Evolutionary conservation across 1,284 basidiomycete genomes (phyloP), one percentile per base, ranked within the genome.

Genomic region (Fomes fomentarius): DNA sequence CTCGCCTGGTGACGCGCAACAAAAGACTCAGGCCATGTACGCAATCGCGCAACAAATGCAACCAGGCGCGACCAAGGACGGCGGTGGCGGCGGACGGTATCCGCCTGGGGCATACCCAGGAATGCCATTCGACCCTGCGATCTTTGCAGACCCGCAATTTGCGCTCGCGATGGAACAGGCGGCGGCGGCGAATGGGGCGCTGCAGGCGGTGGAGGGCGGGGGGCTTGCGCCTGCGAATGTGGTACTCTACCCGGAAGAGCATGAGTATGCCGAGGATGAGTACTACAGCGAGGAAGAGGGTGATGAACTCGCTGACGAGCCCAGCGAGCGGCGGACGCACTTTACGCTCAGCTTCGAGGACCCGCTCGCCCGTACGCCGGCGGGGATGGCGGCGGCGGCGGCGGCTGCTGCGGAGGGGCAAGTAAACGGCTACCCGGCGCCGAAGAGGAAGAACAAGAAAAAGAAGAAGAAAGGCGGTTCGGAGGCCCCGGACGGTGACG

Each of bases 41-140:
- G 78, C 83, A 52, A 81, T 87, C 63, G 85, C 85, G 30, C 85
- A 87, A 64, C 84, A 84, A 67, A 83, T 87, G 10, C 82, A 82
- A 61, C 76, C 82, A 21, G 81, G 81, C 24, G 77, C 79, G 64
- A 69, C 76, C 44, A 48, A 61, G 69, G 48, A 69, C 67, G 24
- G 71, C 47, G 60, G 71, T 47, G 60, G 69, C 57, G 66, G 71
- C 44, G 58, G 64, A 43, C 69, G 64, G 22, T 66, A 66, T 54
- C 65, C 71, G 8, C 67, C 70, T 21, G 71, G 70, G 30, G 66
- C 67, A 48, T 70, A 63, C 55, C 66, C 66, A 15, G 49, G 62
- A 22, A 61, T 77, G 42, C 76, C 77, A 24, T 80, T 83, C 58
- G 81, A 84, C 64, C 75, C 81, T n/a, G 72, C 78, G 38, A 75